Evolutionary conservation across 768 basidiomycete species (phyloP), one percentile per base, ranked within the genome.

Genomic region (Galerina marginata): DNA sequence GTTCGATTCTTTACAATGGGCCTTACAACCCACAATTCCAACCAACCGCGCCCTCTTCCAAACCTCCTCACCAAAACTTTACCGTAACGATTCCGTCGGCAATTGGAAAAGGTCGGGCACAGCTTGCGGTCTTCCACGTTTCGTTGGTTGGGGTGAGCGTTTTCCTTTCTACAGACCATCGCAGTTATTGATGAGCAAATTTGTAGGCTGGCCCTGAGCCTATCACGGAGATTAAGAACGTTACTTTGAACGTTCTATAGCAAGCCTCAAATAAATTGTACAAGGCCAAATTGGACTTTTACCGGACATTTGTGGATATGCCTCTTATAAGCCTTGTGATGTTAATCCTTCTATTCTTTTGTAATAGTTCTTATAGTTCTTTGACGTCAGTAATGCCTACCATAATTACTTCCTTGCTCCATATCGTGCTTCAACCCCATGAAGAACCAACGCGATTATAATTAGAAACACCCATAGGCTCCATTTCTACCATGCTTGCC

Each of bases 1-100:
- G 83, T 11, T 64, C 56, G 9, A 74, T 84, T n/a, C 70, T 85
- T 47, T 84, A 81, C 68, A 78, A 76, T 44, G 84, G 83, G 15
- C 69, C 69, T 9, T 85, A 75, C 58, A 63, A 69, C 25, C 83
- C 84, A 0, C 62, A 77, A 58, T 69, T 62, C 58, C 67, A 77
- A 16, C 61, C 72, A 10, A 5, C 38, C 2, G 61, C 68, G 26
- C 65, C 56, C 5, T 5, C 67, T 1, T 42, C 16, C 43, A 71
- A 73, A 56, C 75, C 74, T 15, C 81, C 82, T 10, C 76, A 81
- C 68, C 71, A 84, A 56, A 82, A 82, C 62, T 80, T 82, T 59
- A 76, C 78, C 3, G 72, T 84, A 4, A 68, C 69, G 37, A 66
- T 84, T 11, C 82, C 82, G 1, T 49, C 69, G 25, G 47, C 20